phyloP scores from a whole-genome alignment of 257 asterid genomes.

The Capsicum chinense region DNA sequence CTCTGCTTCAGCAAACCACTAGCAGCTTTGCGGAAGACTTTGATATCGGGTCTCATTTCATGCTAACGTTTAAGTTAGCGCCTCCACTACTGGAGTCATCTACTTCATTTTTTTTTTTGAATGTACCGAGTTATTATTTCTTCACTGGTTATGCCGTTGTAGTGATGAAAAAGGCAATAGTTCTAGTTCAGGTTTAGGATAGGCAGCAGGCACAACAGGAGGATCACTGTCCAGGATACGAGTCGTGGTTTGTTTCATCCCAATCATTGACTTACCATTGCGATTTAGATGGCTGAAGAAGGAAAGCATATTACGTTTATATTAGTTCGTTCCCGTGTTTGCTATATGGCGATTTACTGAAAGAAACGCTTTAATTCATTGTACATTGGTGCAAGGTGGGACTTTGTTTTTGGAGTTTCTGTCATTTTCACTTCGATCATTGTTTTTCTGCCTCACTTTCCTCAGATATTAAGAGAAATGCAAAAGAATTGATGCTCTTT shows the following conservation, averaged over 20 bases:
- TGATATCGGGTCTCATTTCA: not conserved
- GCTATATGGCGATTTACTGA: slow-evolving; percentile 16
- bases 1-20: slow-evolving; percentile 15
- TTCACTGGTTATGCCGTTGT: not conserved
- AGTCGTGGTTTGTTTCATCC: not conserved
- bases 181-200: slow-evolving; percentile 28
- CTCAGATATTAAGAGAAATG: slow-evolving; percentile 18
- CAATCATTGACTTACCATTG: not conserved
- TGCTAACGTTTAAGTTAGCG: not conserved
- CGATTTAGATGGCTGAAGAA: slow-evolving; percentile 4
- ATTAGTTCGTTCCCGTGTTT: not conserved
- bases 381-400: slow-evolving; percentile 24
- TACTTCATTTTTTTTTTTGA: not conserved
- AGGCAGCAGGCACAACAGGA: slow-evolving; percentile 24
- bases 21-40: slow-evolving; percentile 24
- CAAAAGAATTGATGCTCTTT: not conserved
- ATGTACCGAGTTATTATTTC: slow-evolving; percentile 2
- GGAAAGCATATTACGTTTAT: not conserved
- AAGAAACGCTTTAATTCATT: not conserved
- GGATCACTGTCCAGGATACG: not conserved
- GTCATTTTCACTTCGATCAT: not conserved
- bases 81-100: not conserved
- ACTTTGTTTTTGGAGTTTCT: not conserved
- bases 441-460: not conserved
- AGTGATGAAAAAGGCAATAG: not conserved